These are phyloP conservation scores for Cadophora luteo-olivacea DNA, from an alignment of 2,329 filamentous ascomycete genomes.

Conservation along the genomic window DNA sequence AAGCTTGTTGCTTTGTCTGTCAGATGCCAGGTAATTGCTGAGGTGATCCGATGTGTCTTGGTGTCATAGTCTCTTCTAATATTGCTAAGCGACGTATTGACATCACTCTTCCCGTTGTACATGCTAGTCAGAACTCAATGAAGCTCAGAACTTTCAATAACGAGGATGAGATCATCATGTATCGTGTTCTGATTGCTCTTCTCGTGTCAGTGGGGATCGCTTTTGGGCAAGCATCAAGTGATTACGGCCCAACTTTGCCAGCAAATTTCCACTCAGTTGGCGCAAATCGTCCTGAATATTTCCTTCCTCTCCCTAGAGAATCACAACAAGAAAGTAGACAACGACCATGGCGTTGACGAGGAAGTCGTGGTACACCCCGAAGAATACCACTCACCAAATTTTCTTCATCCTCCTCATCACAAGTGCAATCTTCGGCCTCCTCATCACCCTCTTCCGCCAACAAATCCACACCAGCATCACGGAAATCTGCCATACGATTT, in stretches of 20 bases:
- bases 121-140: background rate
- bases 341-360: background rate
- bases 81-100: slow-evolving; percentile 2
- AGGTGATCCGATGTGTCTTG: background rate
- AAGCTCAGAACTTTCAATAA: background rate
- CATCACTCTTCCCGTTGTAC: background rate
- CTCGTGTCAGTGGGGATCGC: background rate
- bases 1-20: too few species aligned
- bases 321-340: background rate
- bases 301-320: too few species aligned
- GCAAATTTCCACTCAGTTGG: background rate
- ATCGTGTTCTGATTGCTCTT: background rate
- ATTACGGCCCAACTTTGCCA: background rate
- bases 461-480: slow-evolving; percentile 8
- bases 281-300: background rate
- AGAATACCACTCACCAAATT: background rate
- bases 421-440: background rate
- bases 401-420: background rate
- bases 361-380: slow-evolving; percentile 3
- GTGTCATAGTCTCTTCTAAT: background rate
- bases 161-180: background rate
- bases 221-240: background rate
- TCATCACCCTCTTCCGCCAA: slow-evolving; percentile 1
- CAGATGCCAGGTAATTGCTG: background rate
- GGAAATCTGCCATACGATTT: background rate